Conservation (phyloP, 768 basidiomycete genomes). For the Lactifluus volemus region DNA sequence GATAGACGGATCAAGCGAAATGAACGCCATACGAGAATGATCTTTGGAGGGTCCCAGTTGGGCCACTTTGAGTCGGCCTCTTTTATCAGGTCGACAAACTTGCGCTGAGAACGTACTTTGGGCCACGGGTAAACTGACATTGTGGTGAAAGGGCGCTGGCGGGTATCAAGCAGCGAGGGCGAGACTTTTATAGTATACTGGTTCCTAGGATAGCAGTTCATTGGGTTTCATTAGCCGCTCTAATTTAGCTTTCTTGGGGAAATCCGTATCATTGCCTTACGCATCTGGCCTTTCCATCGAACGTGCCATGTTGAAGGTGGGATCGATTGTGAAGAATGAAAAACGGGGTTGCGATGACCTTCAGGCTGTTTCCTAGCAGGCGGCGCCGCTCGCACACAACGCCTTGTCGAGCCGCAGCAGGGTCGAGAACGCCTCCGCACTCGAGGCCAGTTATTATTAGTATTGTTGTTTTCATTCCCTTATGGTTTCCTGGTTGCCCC, state of each 20-base stretch:
- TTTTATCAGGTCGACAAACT: slow-evolving; percentile 9
- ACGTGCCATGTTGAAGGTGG: neutral
- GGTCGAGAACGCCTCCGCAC: too few species aligned
- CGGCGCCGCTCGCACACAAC: too few species aligned
- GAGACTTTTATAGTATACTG: neutral
- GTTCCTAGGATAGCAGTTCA: neutral
- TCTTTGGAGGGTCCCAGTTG: slow-evolving; percentile 4
- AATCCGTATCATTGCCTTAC: neutral
- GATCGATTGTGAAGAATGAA: too few species aligned
- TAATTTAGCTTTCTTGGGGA: neutral
- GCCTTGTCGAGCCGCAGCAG: too few species aligned
- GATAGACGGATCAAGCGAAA: neutral
- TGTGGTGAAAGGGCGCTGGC: neutral
- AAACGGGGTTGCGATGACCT: too few species aligned
- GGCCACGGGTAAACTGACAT: slow-evolving; percentile 1
- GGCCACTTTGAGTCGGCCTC: neutral
- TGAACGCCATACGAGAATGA: neutral
- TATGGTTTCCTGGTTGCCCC: too few species aligned
- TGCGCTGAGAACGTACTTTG: slow-evolving; percentile 3
- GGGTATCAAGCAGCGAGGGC: neutral
- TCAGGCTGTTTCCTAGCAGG: too few species aligned
- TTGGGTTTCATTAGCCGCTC: neutral
- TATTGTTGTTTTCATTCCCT: too few species aligned
- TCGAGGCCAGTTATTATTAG: too few species aligned
- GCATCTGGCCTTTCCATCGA: neutral